Evolutionary conservation across 768 basidiomycete species (phyloP), one percentile per base, ranked within the genome.

Genomic region (Neoboletus brunneissimus): DNA sequence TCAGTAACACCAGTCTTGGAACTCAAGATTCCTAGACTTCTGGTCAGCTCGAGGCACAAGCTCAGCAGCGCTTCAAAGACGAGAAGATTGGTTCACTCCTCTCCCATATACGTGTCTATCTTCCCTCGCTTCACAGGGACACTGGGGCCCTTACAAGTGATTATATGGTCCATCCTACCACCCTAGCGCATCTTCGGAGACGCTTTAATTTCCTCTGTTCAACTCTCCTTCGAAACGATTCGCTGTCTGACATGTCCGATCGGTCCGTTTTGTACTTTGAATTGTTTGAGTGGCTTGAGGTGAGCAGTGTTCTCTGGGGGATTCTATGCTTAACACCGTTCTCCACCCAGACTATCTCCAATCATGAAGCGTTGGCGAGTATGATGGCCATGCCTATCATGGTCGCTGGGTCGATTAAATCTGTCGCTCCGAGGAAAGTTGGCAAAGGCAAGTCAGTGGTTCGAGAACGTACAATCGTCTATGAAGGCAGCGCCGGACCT

Each of bases 381-480:
- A 94, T 95, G 89, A 91, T 96, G 85, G 93, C 91, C 2, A 96
- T 95, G 92, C 93, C 94, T 7, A 92, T 91, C 67, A 94, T 94
- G 93, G 85, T 86, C n/a, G 82, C 85, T 20, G 77, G 80, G 5
- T 87, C 87, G 20, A 80, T 85, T 50, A 88, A 88, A 67, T 75
- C 79, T 7, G 75, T 85, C n/a, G 76, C 77, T 4, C 75, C 82
- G n/a, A 86, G 82, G 76, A 82, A 78, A 63, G 65, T 75, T 22
- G 65, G 73, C 5, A 77, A 73, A 50, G 71, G 75, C 46, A 77
- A 75, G 57, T 72, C 79, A 16, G 76, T 80, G 9, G 81, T 87
- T 56, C 84, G 92, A 31, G 93, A 94, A 68, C 85, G 91, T 31
- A 87, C 83, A 2, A 86, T 95, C 56, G 71, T 90, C 48, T 98